Conservation (phyloP, 306 rosid genomes). For the Inga oerstediana region DNA sequence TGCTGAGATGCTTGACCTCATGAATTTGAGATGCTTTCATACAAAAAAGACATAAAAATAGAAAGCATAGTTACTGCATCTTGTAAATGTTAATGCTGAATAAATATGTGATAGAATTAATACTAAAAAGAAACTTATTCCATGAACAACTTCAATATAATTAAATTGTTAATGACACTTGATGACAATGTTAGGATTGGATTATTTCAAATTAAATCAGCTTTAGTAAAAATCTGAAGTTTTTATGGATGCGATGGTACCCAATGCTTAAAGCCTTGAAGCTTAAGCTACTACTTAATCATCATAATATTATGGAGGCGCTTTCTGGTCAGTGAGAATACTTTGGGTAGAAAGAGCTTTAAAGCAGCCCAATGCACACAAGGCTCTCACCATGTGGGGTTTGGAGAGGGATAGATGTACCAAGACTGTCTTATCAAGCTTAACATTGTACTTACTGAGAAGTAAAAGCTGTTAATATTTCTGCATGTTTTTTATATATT, state of each 20-base stretch:
- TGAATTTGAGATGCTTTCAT: constrained; percentile 8
- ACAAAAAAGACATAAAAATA: background rate
- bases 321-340: constrained; percentile 5
- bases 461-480: constrained; percentile 7
- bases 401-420: background rate
- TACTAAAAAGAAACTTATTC: background rate
- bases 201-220: background rate
- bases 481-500: background rate
- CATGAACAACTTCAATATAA: constrained; percentile 15
- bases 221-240: background rate
- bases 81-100: background rate
- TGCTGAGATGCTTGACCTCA: constrained; percentile 8
- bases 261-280: constrained; percentile 7
- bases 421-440: background rate
- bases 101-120: background rate
- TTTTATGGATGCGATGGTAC: constrained; percentile 1
- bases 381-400: too few species aligned
- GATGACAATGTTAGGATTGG: background rate
- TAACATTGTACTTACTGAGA: constrained; percentile 2
- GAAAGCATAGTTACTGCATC: background rate
- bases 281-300: constrained; percentile 1
- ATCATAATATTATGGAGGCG: background rate
- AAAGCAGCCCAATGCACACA: background rate
- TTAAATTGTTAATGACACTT: background rate
- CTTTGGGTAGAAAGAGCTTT: background rate